Evolutionary conservation across 2,329 filamentous ascomycete species (phyloP).

Genomic region (Elsinoe batatas): DNA sequence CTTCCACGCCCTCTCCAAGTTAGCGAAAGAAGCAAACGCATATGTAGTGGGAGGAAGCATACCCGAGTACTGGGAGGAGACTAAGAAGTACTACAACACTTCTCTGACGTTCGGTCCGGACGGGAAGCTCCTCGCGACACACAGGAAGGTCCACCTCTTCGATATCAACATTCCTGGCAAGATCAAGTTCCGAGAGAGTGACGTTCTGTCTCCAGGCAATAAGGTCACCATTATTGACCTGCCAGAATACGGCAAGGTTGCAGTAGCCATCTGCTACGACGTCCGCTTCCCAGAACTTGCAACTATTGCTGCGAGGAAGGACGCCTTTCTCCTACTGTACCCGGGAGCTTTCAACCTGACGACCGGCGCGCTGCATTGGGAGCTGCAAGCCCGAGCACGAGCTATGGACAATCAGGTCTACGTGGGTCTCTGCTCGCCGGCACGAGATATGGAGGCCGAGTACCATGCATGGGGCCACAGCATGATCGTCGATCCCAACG

Average conservation of each 20-base stretch:
- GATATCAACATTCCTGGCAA: slow-evolving; percentile 96
- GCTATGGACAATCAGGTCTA: slow-evolving; percentile 93
- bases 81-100: slow-evolving; percentile 81
- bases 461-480: slow-evolving; percentile 94
- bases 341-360: slow-evolving; percentile 96
- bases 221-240: slow-evolving; percentile 77
- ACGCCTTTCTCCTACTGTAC: slow-evolving; percentile 81
- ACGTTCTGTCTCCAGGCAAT: slow-evolving; percentile 77
- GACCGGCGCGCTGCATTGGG: slow-evolving; percentile 88
- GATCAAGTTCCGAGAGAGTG: slow-evolving; percentile 83
- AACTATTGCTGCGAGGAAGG: slow-evolving; percentile 73
- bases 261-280: slow-evolving; percentile 93
- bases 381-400: slow-evolving; percentile 66
- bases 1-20: slow-evolving; percentile 70
- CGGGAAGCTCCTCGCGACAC: slow-evolving; percentile 72
- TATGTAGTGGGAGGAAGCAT: slow-evolving; percentile 90
- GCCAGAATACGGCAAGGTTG: slow-evolving; percentile 79
- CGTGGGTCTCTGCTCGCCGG: slow-evolving; percentile 85
- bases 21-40: slow-evolving; percentile 67
- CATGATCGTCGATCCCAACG: slow-evolving; percentile 79
- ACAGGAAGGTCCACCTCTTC: slow-evolving; percentile 92
- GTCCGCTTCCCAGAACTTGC: slow-evolving; percentile 92
- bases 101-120: slow-evolving; percentile 69
- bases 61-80: slow-evolving; percentile 61
- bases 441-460: slow-evolving; percentile 61